phyloP scores from a whole-genome alignment of 1,284 basidiomycete genomes.

The Boletellus deceptivus region DNA sequence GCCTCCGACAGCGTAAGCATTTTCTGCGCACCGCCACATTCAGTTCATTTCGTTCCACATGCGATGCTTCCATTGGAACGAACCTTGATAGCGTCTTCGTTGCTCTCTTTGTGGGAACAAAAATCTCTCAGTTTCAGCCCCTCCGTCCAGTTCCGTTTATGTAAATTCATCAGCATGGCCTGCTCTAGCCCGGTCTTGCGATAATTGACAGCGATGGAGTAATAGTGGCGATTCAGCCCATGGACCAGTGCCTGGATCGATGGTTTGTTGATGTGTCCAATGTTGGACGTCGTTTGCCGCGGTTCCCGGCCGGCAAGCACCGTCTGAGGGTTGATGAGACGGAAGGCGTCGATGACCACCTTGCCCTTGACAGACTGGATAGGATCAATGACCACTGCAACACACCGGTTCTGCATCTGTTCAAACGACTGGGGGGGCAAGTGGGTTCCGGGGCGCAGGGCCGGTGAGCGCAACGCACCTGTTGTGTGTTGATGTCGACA shows the following conservation, averaged over 20 bases:
- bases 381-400: constrained; percentile 97
- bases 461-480: constrained; percentile 49
- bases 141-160: constrained; percentile 98
- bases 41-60: constrained; percentile 12
- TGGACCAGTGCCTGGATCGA: constrained; percentile 97
- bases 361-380: constrained; percentile 99
- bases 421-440: constrained; percentile 81
- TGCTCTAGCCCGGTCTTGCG: constrained; percentile 97
- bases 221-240: constrained; percentile 94
- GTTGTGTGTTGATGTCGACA: constrained; percentile 99
- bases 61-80: constrained; percentile 16
- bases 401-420: constrained; percentile 90
- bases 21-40: constrained; percentile 49
- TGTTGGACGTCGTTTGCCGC: constrained; percentile 96
- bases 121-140: constrained; percentile 90
- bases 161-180: constrained; percentile 97
- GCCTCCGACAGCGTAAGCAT: constrained; percentile 90
- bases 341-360: constrained; percentile 99
- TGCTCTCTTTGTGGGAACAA: constrained; percentile 77
- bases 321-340: constrained; percentile 87
- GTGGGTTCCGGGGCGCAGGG: constrained; percentile 5
- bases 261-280: constrained; percentile 98
- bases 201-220: constrained; percentile 95
- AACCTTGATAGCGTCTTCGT: constrained; percentile 92
- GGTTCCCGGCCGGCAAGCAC: constrained; percentile 92